phyloP scores from a whole-genome alignment of 2,329 filamentous ascomycete genomes.

The Diaporthe vexans region DNA sequence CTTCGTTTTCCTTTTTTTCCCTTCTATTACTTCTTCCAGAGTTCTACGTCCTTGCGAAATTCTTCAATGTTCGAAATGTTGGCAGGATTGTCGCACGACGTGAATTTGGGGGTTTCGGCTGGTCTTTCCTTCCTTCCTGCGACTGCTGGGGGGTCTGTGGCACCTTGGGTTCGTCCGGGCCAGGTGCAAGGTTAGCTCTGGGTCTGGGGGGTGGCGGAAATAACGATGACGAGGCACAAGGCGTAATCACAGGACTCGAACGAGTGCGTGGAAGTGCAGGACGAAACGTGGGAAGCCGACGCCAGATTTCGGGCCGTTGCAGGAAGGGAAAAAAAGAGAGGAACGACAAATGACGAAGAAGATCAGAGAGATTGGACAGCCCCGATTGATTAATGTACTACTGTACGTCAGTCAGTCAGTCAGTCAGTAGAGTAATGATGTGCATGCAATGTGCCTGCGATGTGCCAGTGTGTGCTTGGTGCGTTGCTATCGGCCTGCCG shows the following conservation, averaged over 20 bases:
- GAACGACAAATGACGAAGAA: not conserved
- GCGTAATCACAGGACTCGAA: not conserved
- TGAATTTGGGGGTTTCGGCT: slow-evolving; percentile 27
- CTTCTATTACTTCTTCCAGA: not conserved
- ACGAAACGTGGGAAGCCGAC: slow-evolving; percentile 14
- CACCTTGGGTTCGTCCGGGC: not conserved
- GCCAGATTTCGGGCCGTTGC: slow-evolving; percentile 28
- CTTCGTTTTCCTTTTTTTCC: not conserved
- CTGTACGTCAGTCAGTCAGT: not conserved
- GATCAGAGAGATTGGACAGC: not conserved
- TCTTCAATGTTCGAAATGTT: not conserved
- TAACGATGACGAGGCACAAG: slow-evolving; percentile 21
- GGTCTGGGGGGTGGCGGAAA: slow-evolving; percentile 1
- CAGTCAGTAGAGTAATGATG: slow-evolving; percentile 11
- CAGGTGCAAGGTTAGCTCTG: not conserved
- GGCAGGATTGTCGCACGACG: slow-evolving; percentile 33
- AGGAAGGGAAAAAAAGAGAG: not conserved
- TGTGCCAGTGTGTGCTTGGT: not conserved
- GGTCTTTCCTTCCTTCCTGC: slow-evolving; percentile 10
- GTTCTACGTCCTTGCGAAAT: not conserved
- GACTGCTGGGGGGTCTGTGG: slow-evolving; percentile 1
- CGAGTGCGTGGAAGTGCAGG: not conserved
- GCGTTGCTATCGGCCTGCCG: slow-evolving; percentile 20
- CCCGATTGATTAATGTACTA: slow-evolving; percentile 7
- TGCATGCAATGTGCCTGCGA: slow-evolving; percentile 17